Percentiles rank a stretch among this genome's conserved stretches.
These are phyloP conservation scores for Pneumocystis jirovecii DNA, from an alignment of 1,139 yeast species.

Conservation along the genomic window DNA sequence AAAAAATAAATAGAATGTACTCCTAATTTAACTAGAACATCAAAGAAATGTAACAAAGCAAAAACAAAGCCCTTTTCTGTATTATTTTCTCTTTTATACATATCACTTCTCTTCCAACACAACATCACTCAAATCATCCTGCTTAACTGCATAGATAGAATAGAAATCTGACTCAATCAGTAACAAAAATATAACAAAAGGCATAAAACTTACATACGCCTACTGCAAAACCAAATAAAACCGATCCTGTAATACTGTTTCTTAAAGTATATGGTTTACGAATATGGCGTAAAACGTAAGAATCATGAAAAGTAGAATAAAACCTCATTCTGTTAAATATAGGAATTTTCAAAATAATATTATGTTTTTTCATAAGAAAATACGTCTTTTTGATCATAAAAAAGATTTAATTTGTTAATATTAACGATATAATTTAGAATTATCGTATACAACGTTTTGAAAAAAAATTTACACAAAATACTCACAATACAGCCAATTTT, in stretches of 20 bases:
- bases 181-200: background rate
- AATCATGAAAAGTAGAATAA: background rate
- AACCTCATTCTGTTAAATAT: background rate
- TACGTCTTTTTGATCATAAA: background rate
- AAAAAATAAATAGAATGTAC: too few relatives aligned
- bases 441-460: background rate
- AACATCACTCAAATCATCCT: conserved; percentile 11
- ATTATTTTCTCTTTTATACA: background rate
- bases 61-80: too few relatives aligned
- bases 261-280: conserved; percentile 3
- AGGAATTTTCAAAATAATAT: background rate
- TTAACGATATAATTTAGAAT: background rate
- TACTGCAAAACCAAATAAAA: conserved; percentile 5
- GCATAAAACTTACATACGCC: conserved; percentile 5
- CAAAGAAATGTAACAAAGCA: too few relatives aligned
- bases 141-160: conserved; percentile 10
- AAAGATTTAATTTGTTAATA: background rate
- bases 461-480: background rate
- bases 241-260: conserved; percentile 5
- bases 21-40: too few relatives aligned
- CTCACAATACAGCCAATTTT: conserved; percentile 1
- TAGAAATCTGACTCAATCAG: conserved; percentile 3
- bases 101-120: background rate
- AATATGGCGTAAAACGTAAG: background rate
- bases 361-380: background rate